These are phyloP conservation scores for Cercospora zeina DNA, from an alignment of 2,329 filamentous ascomycete genomes.

Conservation along the genomic window DNA sequence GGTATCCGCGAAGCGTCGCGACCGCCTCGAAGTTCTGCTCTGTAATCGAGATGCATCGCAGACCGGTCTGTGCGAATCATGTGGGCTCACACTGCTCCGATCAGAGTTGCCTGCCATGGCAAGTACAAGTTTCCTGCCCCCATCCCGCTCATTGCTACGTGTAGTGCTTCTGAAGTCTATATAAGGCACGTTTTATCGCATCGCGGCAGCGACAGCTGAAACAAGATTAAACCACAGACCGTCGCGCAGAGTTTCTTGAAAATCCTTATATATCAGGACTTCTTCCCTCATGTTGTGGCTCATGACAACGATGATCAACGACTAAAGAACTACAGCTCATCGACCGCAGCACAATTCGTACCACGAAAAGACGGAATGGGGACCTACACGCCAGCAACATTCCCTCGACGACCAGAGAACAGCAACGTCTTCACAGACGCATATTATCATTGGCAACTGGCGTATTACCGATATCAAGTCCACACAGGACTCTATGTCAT, in stretches of 20 bases:
- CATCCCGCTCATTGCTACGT: neutral
- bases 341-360: neutral
- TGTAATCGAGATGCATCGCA: conserved; percentile 5
- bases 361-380: conserved; percentile 26
- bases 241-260: conserved; percentile 10
- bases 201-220: neutral
- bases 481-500: conserved; percentile 36
- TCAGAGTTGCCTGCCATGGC: conserved; percentile 3
- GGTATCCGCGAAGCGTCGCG: neutral
- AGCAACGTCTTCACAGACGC: conserved; percentile 26
- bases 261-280: neutral
- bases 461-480: conserved; percentile 36
- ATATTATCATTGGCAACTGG: conserved; percentile 31
- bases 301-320: neutral
- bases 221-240: conserved; percentile 5
- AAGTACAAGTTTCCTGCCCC: neutral
- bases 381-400: conserved; percentile 32
- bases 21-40: neutral
- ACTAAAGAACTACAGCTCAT: neutral
- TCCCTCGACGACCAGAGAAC: conserved; percentile 30
- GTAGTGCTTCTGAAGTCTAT: neutral
- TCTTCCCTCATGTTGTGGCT: neutral
- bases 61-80: neutral
- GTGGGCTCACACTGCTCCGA: neutral
- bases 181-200: neutral